Conservation (phyloP, 257 asterid genomes). For the Leonotis leonurus region DNA sequence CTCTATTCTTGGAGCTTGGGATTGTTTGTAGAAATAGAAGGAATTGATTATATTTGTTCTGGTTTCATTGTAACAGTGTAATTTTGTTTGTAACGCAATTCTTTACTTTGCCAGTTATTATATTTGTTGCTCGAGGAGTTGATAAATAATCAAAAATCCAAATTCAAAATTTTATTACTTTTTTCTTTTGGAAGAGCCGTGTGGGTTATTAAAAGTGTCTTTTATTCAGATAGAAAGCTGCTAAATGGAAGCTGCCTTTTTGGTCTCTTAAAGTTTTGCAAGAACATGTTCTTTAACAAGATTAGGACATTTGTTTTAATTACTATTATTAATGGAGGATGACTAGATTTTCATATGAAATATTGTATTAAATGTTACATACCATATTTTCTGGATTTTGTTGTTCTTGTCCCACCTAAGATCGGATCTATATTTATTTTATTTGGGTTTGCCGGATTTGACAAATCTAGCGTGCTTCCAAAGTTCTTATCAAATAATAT, state of each 20-base stretch:
- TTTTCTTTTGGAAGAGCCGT: background rate
- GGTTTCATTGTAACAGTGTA: constrained; percentile 24
- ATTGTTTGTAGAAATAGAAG: constrained; percentile 20
- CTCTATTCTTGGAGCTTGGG: constrained; percentile 31
- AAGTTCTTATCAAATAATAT: background rate
- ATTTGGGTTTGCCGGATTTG: background rate
- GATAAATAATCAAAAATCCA: background rate
- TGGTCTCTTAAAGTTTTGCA: background rate
- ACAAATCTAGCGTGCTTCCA: background rate
- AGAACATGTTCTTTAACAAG: background rate
- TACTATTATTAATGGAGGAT: constrained; percentile 9
- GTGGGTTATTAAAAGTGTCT: background rate
- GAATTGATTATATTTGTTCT: constrained; percentile 16
- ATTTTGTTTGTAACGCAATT: constrained; percentile 13
- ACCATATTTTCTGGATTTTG: constrained; percentile 10
- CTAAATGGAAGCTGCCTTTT: background rate
- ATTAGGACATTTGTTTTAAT: constrained; percentile 9
- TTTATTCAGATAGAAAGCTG: background rate
- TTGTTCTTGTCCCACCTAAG: background rate
- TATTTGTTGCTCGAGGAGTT: background rate
- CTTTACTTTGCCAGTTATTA: background rate
- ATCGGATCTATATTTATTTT: background rate
- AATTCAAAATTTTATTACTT: background rate
- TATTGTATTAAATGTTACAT: background rate
- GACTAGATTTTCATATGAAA: constrained; percentile 15